Conservation (phyloP, 2,329 filamentous ascomycete species). For the Chrysoporthe deuterocubensis region DNA sequence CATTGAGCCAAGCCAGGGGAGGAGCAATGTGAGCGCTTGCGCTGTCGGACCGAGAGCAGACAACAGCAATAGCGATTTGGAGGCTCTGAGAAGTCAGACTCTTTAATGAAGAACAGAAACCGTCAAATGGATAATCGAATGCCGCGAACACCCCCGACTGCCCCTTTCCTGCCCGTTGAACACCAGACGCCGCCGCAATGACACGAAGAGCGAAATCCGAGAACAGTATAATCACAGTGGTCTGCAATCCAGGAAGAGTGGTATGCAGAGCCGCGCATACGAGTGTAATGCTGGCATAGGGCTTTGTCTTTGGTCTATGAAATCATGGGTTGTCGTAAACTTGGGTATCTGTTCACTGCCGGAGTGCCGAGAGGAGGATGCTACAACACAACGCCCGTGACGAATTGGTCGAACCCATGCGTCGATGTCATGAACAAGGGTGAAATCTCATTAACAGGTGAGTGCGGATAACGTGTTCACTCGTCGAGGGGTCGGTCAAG, state of each 20-base stretch:
- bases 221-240: constrained; percentile 21
- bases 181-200: constrained; percentile 30
- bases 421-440: constrained; percentile 7
- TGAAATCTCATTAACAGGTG: constrained; percentile 5
- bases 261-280: constrained; percentile 22
- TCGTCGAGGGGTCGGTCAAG: constrained; percentile 50
- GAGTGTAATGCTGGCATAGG: constrained; percentile 25
- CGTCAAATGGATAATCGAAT: constrained; percentile 16
- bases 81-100: constrained; percentile 14
- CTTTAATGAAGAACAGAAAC: constrained; percentile 18
- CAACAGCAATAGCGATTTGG: constrained; percentile 26
- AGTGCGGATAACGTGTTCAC: constrained; percentile 43
- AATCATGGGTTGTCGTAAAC: constrained; percentile 26
- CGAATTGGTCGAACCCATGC: constrained; percentile 5
- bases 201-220: constrained; percentile 29
- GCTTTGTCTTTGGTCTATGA: constrained; percentile 24
- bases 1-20: constrained; percentile 25
- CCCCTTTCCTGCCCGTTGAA: constrained; percentile 23
- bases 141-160: constrained; percentile 24
- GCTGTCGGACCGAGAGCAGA: constrained; percentile 10
- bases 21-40: constrained; percentile 21
- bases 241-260: constrained; percentile 18
- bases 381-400: constrained; percentile 20
- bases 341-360: constrained; percentile 20
- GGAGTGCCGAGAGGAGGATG: constrained; percentile 16